phyloP scores from a whole-genome alignment of 345 rosid species.

The Citrus unshiu region DNA sequence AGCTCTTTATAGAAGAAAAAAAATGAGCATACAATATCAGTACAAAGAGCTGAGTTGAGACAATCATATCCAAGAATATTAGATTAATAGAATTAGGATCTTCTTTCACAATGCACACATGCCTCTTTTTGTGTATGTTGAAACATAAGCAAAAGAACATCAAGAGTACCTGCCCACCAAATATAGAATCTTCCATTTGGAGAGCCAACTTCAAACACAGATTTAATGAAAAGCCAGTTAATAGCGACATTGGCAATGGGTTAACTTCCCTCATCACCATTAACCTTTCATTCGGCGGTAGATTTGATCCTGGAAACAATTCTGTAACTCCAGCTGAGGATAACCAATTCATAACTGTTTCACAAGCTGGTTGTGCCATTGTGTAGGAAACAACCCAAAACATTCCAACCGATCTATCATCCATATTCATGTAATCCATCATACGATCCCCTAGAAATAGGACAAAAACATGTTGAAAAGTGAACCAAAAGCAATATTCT shows the following conservation, averaged over 20 bases:
- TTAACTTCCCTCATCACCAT: slow-evolving; percentile 87
- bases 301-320: slow-evolving; percentile 49
- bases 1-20: neutral
- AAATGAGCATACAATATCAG: neutral
- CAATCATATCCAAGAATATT: neutral
- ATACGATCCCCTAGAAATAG: slow-evolving; percentile 71
- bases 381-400: slow-evolving; percentile 98
- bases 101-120: neutral
- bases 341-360: slow-evolving; percentile 78
- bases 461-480: slow-evolving; percentile 17
- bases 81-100: neutral
- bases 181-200: slow-evolving; percentile 86
- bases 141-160: slow-evolving; percentile 20
- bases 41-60: neutral
- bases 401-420: slow-evolving; percentile 94
- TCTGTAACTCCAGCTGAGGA: slow-evolving; percentile 77
- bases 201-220: slow-evolving; percentile 70
- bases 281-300: slow-evolving; percentile 73
- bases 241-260: slow-evolving; percentile 86
- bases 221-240: slow-evolving; percentile 88
- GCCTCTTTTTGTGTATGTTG: neutral
- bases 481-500: neutral
- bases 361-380: slow-evolving; percentile 95
- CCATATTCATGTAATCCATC: slow-evolving; percentile 96
- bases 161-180: slow-evolving; percentile 71